phyloP scores from a whole-genome alignment of 164 flowering plant species.

The Santalum album region DNA sequence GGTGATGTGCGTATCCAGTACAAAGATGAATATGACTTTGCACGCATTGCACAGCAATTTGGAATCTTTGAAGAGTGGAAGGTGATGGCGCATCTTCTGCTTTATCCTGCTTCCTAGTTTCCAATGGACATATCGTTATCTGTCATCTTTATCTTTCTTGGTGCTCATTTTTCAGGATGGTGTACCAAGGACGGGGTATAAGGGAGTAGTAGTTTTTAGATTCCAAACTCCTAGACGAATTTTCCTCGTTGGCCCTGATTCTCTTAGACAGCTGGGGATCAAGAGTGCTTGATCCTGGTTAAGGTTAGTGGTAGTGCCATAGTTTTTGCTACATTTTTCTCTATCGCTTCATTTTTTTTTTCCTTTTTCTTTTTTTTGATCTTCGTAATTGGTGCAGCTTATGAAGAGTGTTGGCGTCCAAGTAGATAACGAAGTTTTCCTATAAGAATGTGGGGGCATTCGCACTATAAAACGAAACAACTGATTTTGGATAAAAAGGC shows the following conservation, averaged over 20 bases:
- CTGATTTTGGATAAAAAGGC: no score
- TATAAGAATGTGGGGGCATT: no score
- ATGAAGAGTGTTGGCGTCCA: no score
- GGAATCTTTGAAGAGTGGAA: conserved; percentile 98
- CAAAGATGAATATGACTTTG: conserved; percentile 60
- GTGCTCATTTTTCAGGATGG: conserved; percentile 59
- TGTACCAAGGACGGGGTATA: conserved; percentile 84
- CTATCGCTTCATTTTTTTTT: no score
- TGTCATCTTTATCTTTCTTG: conserved; percentile 1
- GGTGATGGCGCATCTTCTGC: conserved; percentile 26
- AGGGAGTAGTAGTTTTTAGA: conserved; percentile 88
- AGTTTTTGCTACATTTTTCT: no score
- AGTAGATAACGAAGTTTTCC: no score
- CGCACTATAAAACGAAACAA: no score
- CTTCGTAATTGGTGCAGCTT: no score
- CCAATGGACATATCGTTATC: not conserved
- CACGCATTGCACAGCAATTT: conserved; percentile 68
- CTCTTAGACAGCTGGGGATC: conserved; percentile 68
- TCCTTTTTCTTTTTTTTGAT: no score
- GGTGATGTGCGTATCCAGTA: conserved; percentile 83
- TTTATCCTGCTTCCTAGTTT: not conserved
- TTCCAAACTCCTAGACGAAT: conserved; percentile 54
- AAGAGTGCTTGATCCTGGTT: conserved; percentile 20
- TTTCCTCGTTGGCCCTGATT: conserved; percentile 80
- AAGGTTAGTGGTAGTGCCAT: not conserved